Conservation (phyloP, 306 rosid species). For the Argentina anserina region DNA sequence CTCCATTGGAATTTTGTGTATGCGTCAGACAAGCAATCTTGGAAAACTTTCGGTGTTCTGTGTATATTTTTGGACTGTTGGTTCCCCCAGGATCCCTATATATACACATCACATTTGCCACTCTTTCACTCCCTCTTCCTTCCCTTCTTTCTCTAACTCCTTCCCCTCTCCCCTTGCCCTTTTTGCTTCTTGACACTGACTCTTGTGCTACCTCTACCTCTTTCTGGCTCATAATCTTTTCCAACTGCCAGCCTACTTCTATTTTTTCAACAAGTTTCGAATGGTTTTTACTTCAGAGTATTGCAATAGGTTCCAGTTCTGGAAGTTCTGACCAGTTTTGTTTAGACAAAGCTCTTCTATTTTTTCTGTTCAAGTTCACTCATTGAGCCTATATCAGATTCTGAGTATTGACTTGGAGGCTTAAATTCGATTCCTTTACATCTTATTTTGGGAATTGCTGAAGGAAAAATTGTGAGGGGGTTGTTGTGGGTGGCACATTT, state of each 20-base stretch:
- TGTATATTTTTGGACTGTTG: constrained; percentile 38
- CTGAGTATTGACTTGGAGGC: constrained; percentile 20
- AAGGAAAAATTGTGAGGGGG: constrained; percentile 14
- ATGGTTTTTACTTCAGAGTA: constrained; percentile 23
- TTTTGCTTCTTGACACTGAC: constrained; percentile 19
- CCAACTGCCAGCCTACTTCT: not conserved
- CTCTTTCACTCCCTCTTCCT: constrained; percentile 23
- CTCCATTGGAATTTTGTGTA: constrained; percentile 52
- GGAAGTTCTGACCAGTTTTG: constrained; percentile 18
- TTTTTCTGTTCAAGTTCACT: constrained; percentile 7
- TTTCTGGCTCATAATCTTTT: constrained; percentile 5
- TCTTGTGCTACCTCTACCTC: constrained; percentile 6
- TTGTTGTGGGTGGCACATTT: constrained; percentile 32
- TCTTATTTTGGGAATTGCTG: constrained; percentile 20
- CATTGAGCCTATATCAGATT: constrained; percentile 17
- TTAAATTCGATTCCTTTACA: constrained; percentile 6
- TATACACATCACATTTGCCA: constrained; percentile 21
- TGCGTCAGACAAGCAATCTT: constrained; percentile 61
- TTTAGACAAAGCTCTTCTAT: not conserved
- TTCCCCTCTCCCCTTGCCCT: constrained; percentile 7
- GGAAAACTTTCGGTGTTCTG: constrained; percentile 74
- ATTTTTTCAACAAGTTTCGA: not conserved
- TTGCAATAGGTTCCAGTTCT: constrained; percentile 35
- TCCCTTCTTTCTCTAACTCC: constrained; percentile 10
- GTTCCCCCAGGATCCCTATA: constrained; percentile 37